phyloP scores from a whole-genome alignment of 306 rosid species.

The Cyamopsis tetragonoloba region DNA sequence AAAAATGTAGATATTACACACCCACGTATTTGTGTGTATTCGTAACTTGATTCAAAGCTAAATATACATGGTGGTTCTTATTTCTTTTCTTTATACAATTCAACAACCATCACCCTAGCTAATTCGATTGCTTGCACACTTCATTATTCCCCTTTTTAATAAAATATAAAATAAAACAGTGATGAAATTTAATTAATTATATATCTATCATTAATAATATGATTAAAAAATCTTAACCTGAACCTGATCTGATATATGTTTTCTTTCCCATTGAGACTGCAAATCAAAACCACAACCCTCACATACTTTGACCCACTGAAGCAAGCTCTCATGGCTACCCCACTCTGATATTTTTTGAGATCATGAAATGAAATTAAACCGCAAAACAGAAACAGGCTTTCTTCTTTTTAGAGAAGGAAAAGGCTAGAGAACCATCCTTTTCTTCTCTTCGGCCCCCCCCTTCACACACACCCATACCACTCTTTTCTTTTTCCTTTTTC shows the following conservation, averaged over 20 bases:
- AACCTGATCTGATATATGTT: background rate
- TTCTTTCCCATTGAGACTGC: slow-evolving; percentile 34
- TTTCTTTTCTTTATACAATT: slow-evolving; percentile 42
- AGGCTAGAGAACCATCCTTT: slow-evolving; percentile 33
- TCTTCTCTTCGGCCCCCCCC: background rate
- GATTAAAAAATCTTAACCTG: background rate
- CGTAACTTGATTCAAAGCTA: slow-evolving; percentile 20
- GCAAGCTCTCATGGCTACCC: slow-evolving; percentile 44
- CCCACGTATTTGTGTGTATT: background rate
- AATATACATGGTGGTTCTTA: background rate
- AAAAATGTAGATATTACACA: background rate
- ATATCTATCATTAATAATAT: background rate
- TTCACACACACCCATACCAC: background rate
- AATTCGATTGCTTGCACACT: slow-evolving; percentile 69
- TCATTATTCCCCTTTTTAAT: slow-evolving; percentile 26
- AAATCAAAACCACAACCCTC: slow-evolving; percentile 45
- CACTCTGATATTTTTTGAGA: slow-evolving; percentile 50
- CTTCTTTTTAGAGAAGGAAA: slow-evolving; percentile 39
- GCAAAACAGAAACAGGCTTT: slow-evolving; percentile 30
- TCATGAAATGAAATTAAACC: too few relatives aligned
- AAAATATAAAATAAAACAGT: background rate
- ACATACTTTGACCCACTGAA: slow-evolving; percentile 49
- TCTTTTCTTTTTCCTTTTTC: background rate
- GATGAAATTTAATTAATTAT: background rate
- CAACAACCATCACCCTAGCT: slow-evolving; percentile 58